Percentiles rank a stretch among this genome's conserved stretches.
Conservation (phyloP, 495 filamentous ascomycete species). For the Xanthoparmelia taractica region DNA sequence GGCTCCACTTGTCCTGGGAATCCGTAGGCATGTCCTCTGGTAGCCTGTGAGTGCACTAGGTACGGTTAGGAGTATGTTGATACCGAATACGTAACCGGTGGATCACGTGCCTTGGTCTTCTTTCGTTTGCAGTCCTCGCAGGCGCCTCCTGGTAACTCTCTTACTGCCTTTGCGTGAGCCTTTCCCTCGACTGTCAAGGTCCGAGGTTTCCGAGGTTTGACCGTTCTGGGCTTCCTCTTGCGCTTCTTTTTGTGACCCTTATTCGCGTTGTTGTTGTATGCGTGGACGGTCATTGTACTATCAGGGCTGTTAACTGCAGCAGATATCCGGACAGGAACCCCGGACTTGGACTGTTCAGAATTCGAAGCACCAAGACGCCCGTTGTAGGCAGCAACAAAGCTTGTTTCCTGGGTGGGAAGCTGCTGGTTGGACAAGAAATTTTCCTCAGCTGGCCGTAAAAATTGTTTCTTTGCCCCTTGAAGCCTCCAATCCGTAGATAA, state of each 20-base stretch:
- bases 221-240: neutral
- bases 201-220: neutral
- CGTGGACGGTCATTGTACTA: neutral
- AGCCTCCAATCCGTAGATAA: neutral
- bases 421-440: neutral
- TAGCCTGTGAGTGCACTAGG: constrained; percentile 4
- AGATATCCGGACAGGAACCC: neutral
- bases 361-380: neutral
- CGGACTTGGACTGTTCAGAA: neutral
- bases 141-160: constrained; percentile 1
- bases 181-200: neutral
- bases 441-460: neutral
- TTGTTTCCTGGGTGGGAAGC: neutral
- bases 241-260: neutral
- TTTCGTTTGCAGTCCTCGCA: constrained; percentile 13
- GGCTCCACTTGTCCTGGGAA: neutral
- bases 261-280: neutral
- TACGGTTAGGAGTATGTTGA: neutral
- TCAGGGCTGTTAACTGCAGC: neutral
- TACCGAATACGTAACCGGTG: neutral
- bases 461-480: neutral
- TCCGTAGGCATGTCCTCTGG: neutral
- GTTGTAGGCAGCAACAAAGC: neutral
- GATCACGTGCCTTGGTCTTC: constrained; percentile 16
- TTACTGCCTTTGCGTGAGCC: constrained; percentile 3